Evolutionary conservation across 345 rosid genomes (phyloP).

Genomic region (Moricandia moricandioides): DNA sequence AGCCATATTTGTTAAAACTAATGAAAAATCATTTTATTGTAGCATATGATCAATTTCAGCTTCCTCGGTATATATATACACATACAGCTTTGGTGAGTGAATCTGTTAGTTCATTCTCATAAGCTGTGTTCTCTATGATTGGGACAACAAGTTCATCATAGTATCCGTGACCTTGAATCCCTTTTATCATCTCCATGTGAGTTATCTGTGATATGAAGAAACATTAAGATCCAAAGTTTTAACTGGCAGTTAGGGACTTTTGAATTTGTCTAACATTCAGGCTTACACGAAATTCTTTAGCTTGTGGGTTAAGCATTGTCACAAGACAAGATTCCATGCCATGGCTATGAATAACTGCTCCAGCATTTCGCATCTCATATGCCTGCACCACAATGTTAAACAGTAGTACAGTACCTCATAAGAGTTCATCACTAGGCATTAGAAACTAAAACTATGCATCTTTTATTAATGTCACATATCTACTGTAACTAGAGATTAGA

Average conservation of each 20-base stretch:
- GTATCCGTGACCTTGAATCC: constrained; percentile 95
- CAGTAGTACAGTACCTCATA: not conserved
- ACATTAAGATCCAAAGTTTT: constrained; percentile 8
- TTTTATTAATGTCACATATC: not conserved
- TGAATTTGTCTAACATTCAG: constrained; percentile 9
- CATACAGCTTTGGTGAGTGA: constrained; percentile 88
- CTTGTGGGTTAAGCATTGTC: constrained; percentile 81
- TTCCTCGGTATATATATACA: not conserved
- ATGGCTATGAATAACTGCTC: constrained; percentile 97
- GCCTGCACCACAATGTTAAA: constrained; percentile 49
- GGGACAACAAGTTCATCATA: constrained; percentile 86
- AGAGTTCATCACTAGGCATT: not conserved
- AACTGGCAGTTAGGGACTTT: not conserved
- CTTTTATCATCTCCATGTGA: constrained; percentile 99
- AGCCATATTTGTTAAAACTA: not conserved
- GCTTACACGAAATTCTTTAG: constrained; percentile 86
- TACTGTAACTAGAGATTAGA: constrained; percentile 13
- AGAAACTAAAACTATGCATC: not conserved
- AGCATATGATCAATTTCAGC: constrained; percentile 5
- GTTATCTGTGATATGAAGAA: constrained; percentile 56
- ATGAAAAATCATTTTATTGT: not conserved
- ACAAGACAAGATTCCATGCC: constrained; percentile 96
- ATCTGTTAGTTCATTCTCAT: constrained; percentile 86
- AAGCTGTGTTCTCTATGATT: constrained; percentile 90
- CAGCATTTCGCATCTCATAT: constrained; percentile 84